Percentiles rank a stretch among this genome's conserved stretches.
phyloP scores from a whole-genome alignment of 805 yeast genomes.

The Wickerhamomyces tratensis region DNA sequence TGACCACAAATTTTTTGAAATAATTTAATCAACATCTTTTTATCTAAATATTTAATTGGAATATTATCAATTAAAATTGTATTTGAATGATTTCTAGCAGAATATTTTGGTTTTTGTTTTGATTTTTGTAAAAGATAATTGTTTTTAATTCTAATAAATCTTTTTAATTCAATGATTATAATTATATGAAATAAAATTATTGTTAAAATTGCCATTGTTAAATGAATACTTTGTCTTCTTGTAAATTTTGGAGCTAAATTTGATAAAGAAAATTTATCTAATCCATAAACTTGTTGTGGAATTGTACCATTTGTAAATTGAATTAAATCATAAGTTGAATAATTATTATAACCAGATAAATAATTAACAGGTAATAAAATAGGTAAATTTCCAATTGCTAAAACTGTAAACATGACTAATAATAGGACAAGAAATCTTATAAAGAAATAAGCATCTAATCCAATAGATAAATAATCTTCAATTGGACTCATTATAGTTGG shows the following conservation, averaged over 20 bases:
- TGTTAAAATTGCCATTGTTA: constrained; percentile 45
- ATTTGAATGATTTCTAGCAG: constrained; percentile 17
- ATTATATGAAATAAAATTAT: constrained; percentile 48
- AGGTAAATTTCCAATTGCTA: constrained; percentile 47
- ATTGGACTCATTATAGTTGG: constrained; percentile 32
- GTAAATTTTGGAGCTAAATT: constrained; percentile 49
- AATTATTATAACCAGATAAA: constrained; percentile 18
- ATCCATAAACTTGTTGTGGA: constrained; percentile 26
- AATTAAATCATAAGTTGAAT: constrained; percentile 9
- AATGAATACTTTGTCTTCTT: constrained; percentile 47
- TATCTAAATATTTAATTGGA: constrained; percentile 22
- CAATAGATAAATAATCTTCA: constrained; percentile 37
- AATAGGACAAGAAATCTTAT: constrained; percentile 49
- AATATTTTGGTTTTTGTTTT: constrained; percentile 9
- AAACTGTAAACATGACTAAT: constrained; percentile 36
- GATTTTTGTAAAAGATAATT: constrained; percentile 23
- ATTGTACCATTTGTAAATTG: constrained; percentile 14
- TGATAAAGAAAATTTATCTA: constrained; percentile 66
- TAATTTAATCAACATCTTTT: constrained; percentile 10
- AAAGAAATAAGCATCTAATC: constrained; percentile 71
- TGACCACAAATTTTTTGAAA: constrained; percentile 29
- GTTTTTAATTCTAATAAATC: constrained; percentile 40
- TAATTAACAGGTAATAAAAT: constrained; percentile 57
- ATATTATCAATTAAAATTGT: constrained; percentile 36
- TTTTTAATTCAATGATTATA: constrained; percentile 44